These are phyloP conservation scores for Odontarrhena argentea DNA, from an alignment of 345 rosid species.

Conservation along the genomic window DNA sequence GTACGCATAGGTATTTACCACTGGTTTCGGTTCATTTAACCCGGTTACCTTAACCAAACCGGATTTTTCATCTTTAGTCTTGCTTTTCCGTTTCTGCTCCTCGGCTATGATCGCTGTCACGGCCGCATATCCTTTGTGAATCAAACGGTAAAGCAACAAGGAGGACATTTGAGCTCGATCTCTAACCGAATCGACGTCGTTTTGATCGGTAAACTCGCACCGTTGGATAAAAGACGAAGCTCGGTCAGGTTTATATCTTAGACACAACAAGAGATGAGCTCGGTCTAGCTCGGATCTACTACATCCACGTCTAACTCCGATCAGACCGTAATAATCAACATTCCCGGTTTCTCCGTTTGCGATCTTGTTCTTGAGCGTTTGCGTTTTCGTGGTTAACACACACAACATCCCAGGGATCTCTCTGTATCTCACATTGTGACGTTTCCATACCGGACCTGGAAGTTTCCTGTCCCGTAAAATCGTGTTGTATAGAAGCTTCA, in stretches of 20 bases:
- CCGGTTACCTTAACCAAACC: background rate
- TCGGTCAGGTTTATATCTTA: constrained; percentile 86
- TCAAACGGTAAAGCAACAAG: constrained; percentile 72
- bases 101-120: constrained; percentile 59
- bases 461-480: constrained; percentile 83
- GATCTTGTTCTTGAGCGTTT: constrained; percentile 67
- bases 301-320: constrained; percentile 85
- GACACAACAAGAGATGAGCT: constrained; percentile 72
- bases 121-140: constrained; percentile 77
- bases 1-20: constrained; percentile 49
- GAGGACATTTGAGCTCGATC: constrained; percentile 86
- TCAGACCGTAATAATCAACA: constrained; percentile 81
- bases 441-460: constrained; percentile 96
- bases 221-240: constrained; percentile 70
- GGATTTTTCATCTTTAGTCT: constrained; percentile 11
- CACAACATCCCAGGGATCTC: constrained; percentile 88
- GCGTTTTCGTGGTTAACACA: constrained; percentile 62
- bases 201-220: constrained; percentile 71
- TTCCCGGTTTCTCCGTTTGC: constrained; percentile 78
- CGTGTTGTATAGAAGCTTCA: constrained; percentile 84
- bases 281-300: constrained; percentile 85
- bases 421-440: constrained; percentile 74
- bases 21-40: constrained; percentile 14
- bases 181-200: constrained; percentile 68
- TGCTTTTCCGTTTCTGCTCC: constrained; percentile 37